Evolutionary conservation across 495 filamentous ascomycete species (phyloP).

Genomic region (Podospora appendiculata): DNA sequence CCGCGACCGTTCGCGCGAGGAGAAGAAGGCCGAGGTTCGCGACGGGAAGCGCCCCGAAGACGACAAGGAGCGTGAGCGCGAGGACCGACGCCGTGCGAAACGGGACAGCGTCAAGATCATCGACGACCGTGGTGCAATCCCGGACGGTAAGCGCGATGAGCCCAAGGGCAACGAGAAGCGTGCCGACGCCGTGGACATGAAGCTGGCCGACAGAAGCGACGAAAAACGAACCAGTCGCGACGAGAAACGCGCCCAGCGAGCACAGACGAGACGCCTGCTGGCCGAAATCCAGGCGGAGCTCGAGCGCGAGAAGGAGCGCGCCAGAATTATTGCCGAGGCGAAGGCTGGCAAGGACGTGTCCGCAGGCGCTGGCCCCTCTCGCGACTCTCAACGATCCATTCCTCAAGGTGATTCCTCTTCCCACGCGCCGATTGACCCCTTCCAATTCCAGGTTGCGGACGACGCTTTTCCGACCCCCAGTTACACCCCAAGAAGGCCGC

Average conservation of each 20-base stretch:
- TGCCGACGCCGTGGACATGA: constrained; percentile 7
- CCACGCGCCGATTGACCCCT: constrained; percentile 34
- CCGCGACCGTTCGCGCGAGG: constrained; percentile 8
- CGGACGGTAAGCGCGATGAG: constrained; percentile 1
- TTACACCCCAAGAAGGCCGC: constrained; percentile 24
- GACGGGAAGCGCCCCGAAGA: not conserved
- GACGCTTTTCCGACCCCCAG: constrained; percentile 38
- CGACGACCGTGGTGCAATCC: constrained; percentile 24
- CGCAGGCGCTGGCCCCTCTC: not conserved
- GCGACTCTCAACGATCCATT: constrained; percentile 3
- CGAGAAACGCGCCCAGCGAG: constrained; percentile 17
- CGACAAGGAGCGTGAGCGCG: constrained; percentile 13
- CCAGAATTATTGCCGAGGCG: constrained; percentile 8
- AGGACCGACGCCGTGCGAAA: constrained; percentile 13
- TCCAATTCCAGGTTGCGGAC: constrained; percentile 42
- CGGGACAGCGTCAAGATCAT: constrained; percentile 14
- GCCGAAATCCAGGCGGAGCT: constrained; percentile 21
- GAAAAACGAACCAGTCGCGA: constrained; percentile 17
- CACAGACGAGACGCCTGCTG: constrained; percentile 16
- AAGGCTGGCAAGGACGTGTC: not conserved
- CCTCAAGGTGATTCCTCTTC: constrained; percentile 10
- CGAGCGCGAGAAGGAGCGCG: constrained; percentile 18
- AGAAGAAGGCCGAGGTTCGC: not conserved
- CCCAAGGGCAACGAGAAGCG: constrained; percentile 14
- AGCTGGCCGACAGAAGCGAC: not conserved